Conservation (phyloP, 2,329 filamentous ascomycete species). For the Dactylellina sp. region DNA sequence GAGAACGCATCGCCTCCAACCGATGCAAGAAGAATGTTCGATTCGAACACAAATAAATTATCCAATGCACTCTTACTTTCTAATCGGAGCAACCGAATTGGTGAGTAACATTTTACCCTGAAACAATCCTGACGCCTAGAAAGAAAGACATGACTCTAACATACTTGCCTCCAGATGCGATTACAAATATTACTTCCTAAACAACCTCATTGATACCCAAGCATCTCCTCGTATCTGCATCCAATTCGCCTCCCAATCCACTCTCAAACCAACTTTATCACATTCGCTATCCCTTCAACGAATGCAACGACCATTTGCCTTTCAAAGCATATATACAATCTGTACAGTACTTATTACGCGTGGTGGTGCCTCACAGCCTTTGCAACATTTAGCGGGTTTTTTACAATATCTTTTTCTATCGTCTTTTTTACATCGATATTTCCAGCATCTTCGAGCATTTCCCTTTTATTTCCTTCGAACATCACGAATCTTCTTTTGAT, state of each 20-base stretch:
- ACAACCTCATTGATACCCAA: slow-evolving; percentile 37
- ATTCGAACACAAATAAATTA: slow-evolving; percentile 54
- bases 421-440: neutral
- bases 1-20: slow-evolving; percentile 48
- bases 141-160: slow-evolving; percentile 35
- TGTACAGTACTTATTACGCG: slow-evolving; percentile 56
- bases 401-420: slow-evolving; percentile 32
- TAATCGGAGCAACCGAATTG: slow-evolving; percentile 41
- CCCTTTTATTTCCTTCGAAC: no score
- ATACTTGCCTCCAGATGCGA: slow-evolving; percentile 36
- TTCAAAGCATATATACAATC: slow-evolving; percentile 36
- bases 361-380: slow-evolving; percentile 51
- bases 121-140: slow-evolving; percentile 13
- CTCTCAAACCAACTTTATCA: slow-evolving; percentile 36
- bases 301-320: slow-evolving; percentile 53
- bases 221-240: slow-evolving; percentile 31
- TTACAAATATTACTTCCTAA: slow-evolving; percentile 35
- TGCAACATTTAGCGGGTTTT: slow-evolving; percentile 56
- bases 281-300: slow-evolving; percentile 44
- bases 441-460: slow-evolving; percentile 38
- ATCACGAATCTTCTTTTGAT: slow-evolving; percentile 54
- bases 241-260: slow-evolving; percentile 24
- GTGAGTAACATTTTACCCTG: slow-evolving; percentile 34
- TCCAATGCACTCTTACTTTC: slow-evolving; percentile 1
- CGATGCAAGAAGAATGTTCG: slow-evolving; percentile 55